phyloP scores from a whole-genome alignment of 768 basidiomycete genomes.

The Phlegmacium glaucopus region DNA sequence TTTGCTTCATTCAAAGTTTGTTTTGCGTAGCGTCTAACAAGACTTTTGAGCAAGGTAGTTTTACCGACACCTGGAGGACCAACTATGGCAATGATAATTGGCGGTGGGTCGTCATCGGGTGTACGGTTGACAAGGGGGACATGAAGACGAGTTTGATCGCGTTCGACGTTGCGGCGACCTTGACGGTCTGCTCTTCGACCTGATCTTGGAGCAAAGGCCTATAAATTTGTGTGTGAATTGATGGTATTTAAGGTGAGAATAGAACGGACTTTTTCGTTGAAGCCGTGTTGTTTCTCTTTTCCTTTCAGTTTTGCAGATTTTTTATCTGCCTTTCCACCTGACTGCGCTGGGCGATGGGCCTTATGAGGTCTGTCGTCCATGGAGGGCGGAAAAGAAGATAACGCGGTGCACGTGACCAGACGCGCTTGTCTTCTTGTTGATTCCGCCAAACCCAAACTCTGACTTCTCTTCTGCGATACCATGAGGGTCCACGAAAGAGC shows the following conservation, averaged over 20 bases:
- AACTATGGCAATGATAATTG: conserved; percentile 91
- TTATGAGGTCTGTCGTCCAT: conserved; percentile 84
- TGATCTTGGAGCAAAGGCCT: conserved; percentile 94
- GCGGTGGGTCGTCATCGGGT: conserved; percentile 88
- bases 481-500: conserved; percentile 37
- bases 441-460: conserved; percentile 3
- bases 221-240: conserved; percentile 2
- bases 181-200: conserved; percentile 87
- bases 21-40: conserved; percentile 91
- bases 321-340: conserved; percentile 73
- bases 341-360: conserved; percentile 71
- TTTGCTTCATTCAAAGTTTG: conserved; percentile 86
- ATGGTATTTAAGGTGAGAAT: not conserved
- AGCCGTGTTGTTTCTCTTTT: conserved; percentile 69
- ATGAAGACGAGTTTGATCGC: conserved; percentile 91
- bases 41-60: conserved; percentile 87
- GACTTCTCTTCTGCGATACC: conserved; percentile 24
- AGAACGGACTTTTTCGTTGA: conserved; percentile 80
- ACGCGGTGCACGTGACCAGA: conserved; percentile 25
- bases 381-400: not conserved
- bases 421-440: conserved; percentile 24
- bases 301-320: conserved; percentile 58
- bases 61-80: conserved; percentile 98
- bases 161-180: conserved; percentile 87
- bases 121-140: conserved; percentile 95